Conservation (phyloP, 2,329 filamentous ascomycete species). For the Epichloe hybrida region DNA sequence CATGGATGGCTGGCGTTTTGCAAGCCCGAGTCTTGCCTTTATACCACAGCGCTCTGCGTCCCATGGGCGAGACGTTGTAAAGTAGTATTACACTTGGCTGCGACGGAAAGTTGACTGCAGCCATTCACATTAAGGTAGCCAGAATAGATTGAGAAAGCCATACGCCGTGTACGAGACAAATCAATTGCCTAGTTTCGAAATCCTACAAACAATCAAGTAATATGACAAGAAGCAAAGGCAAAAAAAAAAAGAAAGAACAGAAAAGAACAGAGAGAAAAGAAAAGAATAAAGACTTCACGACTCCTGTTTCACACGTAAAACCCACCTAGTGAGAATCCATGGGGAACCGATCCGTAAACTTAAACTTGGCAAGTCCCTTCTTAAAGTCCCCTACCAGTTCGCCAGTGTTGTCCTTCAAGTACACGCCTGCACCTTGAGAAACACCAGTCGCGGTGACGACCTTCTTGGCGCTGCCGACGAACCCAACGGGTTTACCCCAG, state of each 20-base stretch:
- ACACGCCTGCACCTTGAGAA: constrained; percentile 27
- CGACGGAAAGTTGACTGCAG: too few species aligned
- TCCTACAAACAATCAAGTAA: background rate
- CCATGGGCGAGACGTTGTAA: too few species aligned
- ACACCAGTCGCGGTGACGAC: constrained; percentile 32
- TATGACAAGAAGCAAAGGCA: background rate
- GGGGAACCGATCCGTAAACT: constrained; percentile 51
- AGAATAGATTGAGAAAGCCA: too few species aligned
- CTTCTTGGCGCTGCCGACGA: constrained; percentile 31
- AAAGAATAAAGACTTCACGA: background rate
- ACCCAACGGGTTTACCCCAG: constrained; percentile 58
- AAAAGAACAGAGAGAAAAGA: background rate
- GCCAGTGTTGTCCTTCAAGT: constrained; percentile 18
- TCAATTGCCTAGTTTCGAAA: too few species aligned
- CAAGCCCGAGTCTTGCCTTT: too few species aligned
- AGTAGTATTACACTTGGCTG: too few species aligned
- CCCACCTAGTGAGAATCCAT: constrained; percentile 27
- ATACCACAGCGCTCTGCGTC: too few species aligned
- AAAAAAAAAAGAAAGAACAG: background rate
- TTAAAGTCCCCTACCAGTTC: constrained; percentile 33
- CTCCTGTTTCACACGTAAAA: constrained; percentile 3
- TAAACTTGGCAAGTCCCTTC: constrained; percentile 48
- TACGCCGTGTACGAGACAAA: too few species aligned
- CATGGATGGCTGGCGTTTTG: too few species aligned
- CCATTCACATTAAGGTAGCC: too few species aligned